A percentile compares a stretch with the other conserved stretches of the same genome.
Conservation (phyloP, 192 early-diverging fungal species). For the Jimgerdemannia lactiflua region DNA sequence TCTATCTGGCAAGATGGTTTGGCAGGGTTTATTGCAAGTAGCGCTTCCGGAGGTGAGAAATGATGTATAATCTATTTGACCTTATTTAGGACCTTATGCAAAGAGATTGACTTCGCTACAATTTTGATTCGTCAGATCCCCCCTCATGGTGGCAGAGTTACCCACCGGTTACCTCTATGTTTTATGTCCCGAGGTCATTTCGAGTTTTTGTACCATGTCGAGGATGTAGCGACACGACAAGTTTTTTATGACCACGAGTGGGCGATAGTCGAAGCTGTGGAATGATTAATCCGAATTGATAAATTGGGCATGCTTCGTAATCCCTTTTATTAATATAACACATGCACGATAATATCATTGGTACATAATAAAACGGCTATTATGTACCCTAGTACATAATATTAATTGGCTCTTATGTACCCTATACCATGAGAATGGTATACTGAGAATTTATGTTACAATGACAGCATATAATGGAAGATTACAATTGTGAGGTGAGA, state of each 20-base stretch:
- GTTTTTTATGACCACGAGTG: conserved; percentile 52
- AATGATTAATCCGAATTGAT: too few species aligned
- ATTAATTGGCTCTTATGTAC: too few species aligned
- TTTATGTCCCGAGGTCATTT: conserved; percentile 54
- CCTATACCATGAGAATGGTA: too few species aligned
- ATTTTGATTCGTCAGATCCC: too few species aligned
- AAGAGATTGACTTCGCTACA: conserved; percentile 26
- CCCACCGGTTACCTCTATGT: conserved; percentile 45
- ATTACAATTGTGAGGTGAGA: too few species aligned
- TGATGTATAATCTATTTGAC: neutral
- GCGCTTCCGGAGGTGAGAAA: conserved; percentile 37
- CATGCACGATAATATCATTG: too few species aligned
- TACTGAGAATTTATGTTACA: too few species aligned
- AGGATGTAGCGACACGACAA: conserved; percentile 47
- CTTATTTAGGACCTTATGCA: neutral
- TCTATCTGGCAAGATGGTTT: conserved; percentile 40
- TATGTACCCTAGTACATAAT: too few species aligned
- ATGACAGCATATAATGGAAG: too few species aligned
- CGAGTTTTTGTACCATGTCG: conserved; percentile 53
- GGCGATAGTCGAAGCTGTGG: conserved; percentile 15
- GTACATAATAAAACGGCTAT: too few species aligned
- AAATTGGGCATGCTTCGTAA: too few species aligned
- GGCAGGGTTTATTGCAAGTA: conserved; percentile 51
- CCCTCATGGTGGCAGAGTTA: conserved; percentile 30
- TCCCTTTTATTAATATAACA: too few species aligned